Evolutionary conservation across 2,329 filamentous ascomycete species (phyloP).

Genomic region (Cladosporium cucumerinum): DNA sequence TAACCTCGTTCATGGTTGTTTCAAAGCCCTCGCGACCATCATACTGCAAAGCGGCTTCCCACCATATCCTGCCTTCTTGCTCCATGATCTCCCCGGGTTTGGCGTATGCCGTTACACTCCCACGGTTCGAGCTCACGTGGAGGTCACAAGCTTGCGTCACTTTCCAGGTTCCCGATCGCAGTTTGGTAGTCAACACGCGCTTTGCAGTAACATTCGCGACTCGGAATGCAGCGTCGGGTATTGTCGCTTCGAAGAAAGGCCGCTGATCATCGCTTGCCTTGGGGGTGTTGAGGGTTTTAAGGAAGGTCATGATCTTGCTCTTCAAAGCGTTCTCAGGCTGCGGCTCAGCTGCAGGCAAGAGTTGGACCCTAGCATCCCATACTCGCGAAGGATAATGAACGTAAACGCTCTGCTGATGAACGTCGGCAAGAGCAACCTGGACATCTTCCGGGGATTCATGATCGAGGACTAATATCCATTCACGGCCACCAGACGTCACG

Average conservation of each 20-base stretch:
- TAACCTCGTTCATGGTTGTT: neutral
- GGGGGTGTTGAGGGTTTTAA: slow-evolving; percentile 14
- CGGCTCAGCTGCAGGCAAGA: neutral
- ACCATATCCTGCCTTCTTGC: slow-evolving; percentile 21
- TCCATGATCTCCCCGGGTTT: neutral
- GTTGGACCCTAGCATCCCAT: slow-evolving; percentile 23
- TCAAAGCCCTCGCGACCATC: neutral
- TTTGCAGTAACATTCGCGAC: slow-evolving; percentile 22
- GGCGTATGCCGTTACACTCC: neutral
- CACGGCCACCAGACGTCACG: slow-evolving; percentile 6
- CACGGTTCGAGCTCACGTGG: neutral
- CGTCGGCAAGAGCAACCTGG: neutral
- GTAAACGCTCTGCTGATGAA: slow-evolving; percentile 14
- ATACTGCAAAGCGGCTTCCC: slow-evolving; percentile 21
- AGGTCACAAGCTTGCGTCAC: slow-evolving; percentile 10
- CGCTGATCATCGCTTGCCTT: neutral
- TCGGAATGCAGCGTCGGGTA: slow-evolving; percentile 15
- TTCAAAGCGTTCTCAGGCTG: neutral
- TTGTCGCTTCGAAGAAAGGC: slow-evolving; percentile 16
- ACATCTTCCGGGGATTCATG: neutral
- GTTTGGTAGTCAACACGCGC: slow-evolving; percentile 16
- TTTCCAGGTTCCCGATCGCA: neutral
- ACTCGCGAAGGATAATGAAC: slow-evolving; percentile 24
- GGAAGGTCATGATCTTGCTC: slow-evolving; percentile 13
- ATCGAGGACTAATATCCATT: slow-evolving; percentile 15